These are phyloP conservation scores for Metrosideros polymorpha DNA, from an alignment of 441 rosid species.

Conservation along the genomic window DNA sequence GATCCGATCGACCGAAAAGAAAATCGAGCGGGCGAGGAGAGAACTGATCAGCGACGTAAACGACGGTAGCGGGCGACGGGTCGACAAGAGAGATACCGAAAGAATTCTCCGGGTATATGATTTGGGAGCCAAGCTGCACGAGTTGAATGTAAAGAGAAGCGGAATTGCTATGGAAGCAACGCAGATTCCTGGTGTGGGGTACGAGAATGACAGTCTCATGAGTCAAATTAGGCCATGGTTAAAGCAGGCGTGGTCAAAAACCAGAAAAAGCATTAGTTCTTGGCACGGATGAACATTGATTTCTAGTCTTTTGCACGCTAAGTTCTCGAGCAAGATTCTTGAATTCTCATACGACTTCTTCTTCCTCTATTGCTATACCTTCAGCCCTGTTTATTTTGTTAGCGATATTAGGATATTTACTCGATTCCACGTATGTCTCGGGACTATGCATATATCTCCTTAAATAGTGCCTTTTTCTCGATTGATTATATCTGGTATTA, in stretches of 20 bases:
- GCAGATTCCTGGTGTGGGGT: not conserved
- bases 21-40: rapidly evolving
- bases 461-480: too few relatives aligned
- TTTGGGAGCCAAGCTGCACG: not conserved
- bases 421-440: too few relatives aligned
- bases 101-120: rapidly evolving
- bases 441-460: too few relatives aligned
- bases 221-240: not conserved
- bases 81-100: rapidly evolving
- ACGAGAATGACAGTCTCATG: not conserved
- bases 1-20: not conserved
- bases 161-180: not conserved
- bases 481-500: too few relatives aligned
- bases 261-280: not conserved
- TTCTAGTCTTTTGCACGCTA: not conserved
- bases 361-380: not conserved
- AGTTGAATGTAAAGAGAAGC: not conserved
- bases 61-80: not conserved
- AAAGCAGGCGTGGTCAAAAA: not conserved
- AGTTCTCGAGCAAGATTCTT: not conserved
- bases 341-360: not conserved
- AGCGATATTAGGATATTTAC: too few relatives aligned
- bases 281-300: not conserved
- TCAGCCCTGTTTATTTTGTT: not conserved
- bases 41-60: not conserved